Evolutionary conservation across 306 rosid genomes (phyloP), one percentile per base, ranked within the genome.

Genomic region (Medicago lupulina): DNA sequence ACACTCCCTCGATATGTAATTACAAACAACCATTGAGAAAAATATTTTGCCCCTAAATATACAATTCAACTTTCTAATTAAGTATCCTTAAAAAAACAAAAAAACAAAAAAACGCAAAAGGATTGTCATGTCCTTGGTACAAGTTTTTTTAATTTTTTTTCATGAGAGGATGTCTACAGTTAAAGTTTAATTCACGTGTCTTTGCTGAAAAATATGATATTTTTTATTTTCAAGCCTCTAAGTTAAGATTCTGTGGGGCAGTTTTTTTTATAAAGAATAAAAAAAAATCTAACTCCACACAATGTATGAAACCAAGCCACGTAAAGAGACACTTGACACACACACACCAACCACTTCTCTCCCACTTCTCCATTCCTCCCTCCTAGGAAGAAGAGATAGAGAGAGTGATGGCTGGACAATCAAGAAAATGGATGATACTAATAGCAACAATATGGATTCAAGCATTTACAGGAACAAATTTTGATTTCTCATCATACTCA

Each of bases 401-500:
- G 4, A 47, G 3, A 34, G 38, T 34, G 7, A 51, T 89, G 99
- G 85, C 85, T 3, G 97, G 97, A 19, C 97, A 95, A 50, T 92
- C 97, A 0, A 75, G 99, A 7, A 95, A 92, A 75, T 95, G 99
- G 99, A 83, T 90, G 97, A 77, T 92, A 7, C 31, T 95, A 74
- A 92, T 89, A 50, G 97, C 93, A 17, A 90, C 93, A 3, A 88
- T 95, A 38, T 95, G 98, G 97, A 82, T 95, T 74, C 98, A 95
- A 64, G 96, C 98, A 9, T 95, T 92, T 79, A 95, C 98, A 0
- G 98, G 98, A 12, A 95, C 97, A 6, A 95, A 95, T 74, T 95
- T 95, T 71, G 95, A 95, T 55, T 95, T 95, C 86, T 87, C 98
- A 1, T 90, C 86, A 2, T 95, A 95, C 64, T 95, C 98, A 0